Evolutionary conservation across 2,329 filamentous ascomycete genomes (phyloP), one percentile per base, ranked within the genome.

Genomic region (Rhexocercosporidium sp.): DNA sequence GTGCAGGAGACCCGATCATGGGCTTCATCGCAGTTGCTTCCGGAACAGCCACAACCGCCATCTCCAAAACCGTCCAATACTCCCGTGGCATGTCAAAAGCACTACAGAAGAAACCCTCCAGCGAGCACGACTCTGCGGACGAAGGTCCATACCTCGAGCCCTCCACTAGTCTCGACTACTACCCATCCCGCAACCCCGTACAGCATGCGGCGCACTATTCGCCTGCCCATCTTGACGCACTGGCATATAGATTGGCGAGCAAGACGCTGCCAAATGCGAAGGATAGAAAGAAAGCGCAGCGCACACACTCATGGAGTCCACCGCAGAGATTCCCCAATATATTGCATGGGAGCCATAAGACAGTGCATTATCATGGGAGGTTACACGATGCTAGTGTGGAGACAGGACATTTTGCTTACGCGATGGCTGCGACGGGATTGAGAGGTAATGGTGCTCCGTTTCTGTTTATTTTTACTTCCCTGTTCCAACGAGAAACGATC

Each of bases 171-270:
- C 66, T 72, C 39, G 57, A 66, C 18, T 49, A 56, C 16, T 49
- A 69, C 11, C 60, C 57, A 3, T 61, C 47, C 37, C 62, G 39
- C 4, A 68, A 71, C 31, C 69, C 72, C 0, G 70, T 75, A 1
- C 64, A 64, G 39, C 53, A 57, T 12, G 71, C 70, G 25, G 54
- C 59, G 4, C 46, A 54, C 12, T 73, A 69, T 39, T 63, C 66
- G 12, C 65, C 67, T 1, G 61, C 68, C 22, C 71, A 68, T 62
- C 47, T 75, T 1, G 72, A 73, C 34, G 41, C 57, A 5, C 6
- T 75, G 16, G 73, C 73, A 8, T 68, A 70, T 29, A 66, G 65
- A 20, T 68, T 75, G 57, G 73, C 71, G 3, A 49, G 62, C 9
- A 72, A 73, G 39, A 69, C 51, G 1, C 37, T 70, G 3, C 68